Evolutionary conservation across 305 asterid genomes (phyloP).

Genomic region (Striga hermonthica): DNA sequence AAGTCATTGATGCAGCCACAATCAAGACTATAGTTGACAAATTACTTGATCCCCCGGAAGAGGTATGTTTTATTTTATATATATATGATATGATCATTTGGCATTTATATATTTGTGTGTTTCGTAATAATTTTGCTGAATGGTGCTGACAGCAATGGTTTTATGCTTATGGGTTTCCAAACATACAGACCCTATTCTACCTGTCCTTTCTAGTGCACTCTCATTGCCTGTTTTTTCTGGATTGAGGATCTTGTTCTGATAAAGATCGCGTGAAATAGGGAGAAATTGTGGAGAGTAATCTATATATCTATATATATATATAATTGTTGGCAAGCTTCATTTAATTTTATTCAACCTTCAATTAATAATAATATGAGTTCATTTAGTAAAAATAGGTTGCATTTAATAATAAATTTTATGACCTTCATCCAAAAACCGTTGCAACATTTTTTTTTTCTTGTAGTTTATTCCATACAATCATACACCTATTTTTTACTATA

Average conservation of each 20-base stretch:
- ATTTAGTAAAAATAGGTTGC: no score
- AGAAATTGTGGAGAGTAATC: no score
- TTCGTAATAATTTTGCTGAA: not conserved
- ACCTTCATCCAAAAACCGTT: no score
- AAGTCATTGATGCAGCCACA: constrained; percentile 81
- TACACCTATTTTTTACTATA: no score
- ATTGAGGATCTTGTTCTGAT: not conserved
- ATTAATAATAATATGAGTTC: no score
- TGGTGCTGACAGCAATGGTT: constrained; percentile 8
- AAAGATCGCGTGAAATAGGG: no score
- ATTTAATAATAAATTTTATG: no score
- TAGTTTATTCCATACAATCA: no score
- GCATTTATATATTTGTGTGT: constrained; percentile 11
- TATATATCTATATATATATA: no score
- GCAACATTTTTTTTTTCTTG: no score
- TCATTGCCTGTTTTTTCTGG: constrained; percentile 6
- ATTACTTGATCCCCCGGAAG: constrained; percentile 99
- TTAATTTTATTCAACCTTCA: no score
- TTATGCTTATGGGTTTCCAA: not conserved
- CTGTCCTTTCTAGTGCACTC: constrained; percentile 12
- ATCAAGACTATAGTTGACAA: constrained; percentile 94
- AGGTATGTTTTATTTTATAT: constrained; percentile 49
- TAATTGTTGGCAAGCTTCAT: no score
- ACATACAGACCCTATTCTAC: not conserved
- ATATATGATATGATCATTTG: constrained; percentile 16